Evolutionary conservation across 2,329 filamentous ascomycete species (phyloP).

Genomic region (Calonectria pteridis): DNA sequence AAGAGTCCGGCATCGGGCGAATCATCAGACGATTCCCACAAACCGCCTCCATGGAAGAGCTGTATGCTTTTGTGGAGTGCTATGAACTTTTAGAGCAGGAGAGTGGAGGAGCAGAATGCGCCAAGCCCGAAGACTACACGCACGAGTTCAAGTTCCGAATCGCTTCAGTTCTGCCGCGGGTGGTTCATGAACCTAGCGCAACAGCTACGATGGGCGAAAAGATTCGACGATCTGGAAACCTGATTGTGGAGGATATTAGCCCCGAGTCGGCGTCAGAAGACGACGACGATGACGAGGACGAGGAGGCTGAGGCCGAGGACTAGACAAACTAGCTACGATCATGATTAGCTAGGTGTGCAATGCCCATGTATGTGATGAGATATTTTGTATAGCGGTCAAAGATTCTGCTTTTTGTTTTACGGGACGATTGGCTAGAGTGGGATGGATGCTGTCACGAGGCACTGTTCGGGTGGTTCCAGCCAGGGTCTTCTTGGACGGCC

Average conservation of each 20-base stretch:
- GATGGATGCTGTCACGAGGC: conserved; percentile 9
- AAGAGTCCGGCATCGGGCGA: conserved; percentile 72
- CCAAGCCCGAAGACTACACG: conserved; percentile 75
- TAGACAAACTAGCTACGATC: conserved; percentile 29
- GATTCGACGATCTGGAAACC: conserved; percentile 85
- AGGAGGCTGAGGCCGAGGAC: conserved; percentile 36
- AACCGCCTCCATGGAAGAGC: conserved; percentile 82
- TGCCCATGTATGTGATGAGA: conserved; percentile 14
- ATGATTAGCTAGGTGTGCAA: conserved; percentile 18
- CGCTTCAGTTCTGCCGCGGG: conserved; percentile 86
- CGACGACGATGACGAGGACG: conserved; percentile 44
- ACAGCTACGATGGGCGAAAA: conserved; percentile 76
- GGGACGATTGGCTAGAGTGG: conserved; percentile 8
- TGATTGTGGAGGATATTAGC: conserved; percentile 81
- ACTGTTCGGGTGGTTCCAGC: neutral
- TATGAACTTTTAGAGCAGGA: conserved; percentile 72
- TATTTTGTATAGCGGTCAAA: conserved; percentile 32
- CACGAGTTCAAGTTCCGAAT: conserved; percentile 90
- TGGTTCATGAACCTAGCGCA: conserved; percentile 79
- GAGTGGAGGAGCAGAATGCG: conserved; percentile 42
- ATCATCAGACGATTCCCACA: conserved; percentile 81
- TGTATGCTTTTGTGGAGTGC: conserved; percentile 98
- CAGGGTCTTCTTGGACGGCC: conserved; percentile 3
- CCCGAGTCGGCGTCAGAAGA: conserved; percentile 47
- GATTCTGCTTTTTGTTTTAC: conserved; percentile 12